Percentiles rank a stretch among this genome's conserved stretches.
Evolutionary conservation across 768 basidiomycete species (phyloP).

Genomic region (Cubamyces lactineus): DNA sequence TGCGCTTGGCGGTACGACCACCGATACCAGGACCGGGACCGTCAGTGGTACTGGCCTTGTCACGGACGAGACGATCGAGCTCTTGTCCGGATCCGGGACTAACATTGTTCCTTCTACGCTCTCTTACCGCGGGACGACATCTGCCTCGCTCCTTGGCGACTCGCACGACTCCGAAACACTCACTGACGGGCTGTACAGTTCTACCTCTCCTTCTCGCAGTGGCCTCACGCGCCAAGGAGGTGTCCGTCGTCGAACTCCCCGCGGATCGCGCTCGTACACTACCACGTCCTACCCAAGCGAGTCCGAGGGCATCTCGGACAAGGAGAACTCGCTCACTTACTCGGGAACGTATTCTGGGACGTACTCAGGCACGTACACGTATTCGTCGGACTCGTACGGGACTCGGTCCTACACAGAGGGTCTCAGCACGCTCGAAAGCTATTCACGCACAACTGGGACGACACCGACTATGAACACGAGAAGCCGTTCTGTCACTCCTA

Average conservation of each 20-base stretch:
- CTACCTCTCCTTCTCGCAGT: conserved; percentile 53
- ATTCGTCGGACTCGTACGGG: conserved; percentile 13
- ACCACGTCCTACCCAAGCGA: conserved; percentile 43
- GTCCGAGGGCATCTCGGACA: conserved; percentile 55
- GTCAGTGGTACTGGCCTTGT: conserved; percentile 37
- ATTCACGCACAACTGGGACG: conserved; percentile 26
- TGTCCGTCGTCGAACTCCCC: conserved; percentile 55
- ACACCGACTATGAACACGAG: conserved; percentile 13
- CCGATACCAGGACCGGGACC: conserved; percentile 33
- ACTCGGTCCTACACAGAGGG: conserved; percentile 15
- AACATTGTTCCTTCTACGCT: conserved; percentile 53
- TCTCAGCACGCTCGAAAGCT: conserved; percentile 35
- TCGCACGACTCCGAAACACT: conserved; percentile 56
- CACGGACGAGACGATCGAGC: conserved; percentile 45
- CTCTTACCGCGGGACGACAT: conserved; percentile 54
- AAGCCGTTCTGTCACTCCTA: conserved; percentile 26
- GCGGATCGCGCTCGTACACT: conserved; percentile 48
- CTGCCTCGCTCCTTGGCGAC: conserved; percentile 59
- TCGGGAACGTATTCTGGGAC: conserved; percentile 29
- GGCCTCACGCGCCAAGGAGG: conserved; percentile 60
- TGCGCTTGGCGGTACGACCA: conserved; percentile 21
- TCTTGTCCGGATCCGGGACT: conserved; percentile 47
- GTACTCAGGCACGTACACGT: conserved; percentile 31
- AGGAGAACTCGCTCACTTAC: conserved; percentile 49
- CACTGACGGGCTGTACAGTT: conserved; percentile 37